These are phyloP conservation scores for Pinus taeda DNA, from an alignment of 75 land plant species.

Conservation along the genomic window DNA sequence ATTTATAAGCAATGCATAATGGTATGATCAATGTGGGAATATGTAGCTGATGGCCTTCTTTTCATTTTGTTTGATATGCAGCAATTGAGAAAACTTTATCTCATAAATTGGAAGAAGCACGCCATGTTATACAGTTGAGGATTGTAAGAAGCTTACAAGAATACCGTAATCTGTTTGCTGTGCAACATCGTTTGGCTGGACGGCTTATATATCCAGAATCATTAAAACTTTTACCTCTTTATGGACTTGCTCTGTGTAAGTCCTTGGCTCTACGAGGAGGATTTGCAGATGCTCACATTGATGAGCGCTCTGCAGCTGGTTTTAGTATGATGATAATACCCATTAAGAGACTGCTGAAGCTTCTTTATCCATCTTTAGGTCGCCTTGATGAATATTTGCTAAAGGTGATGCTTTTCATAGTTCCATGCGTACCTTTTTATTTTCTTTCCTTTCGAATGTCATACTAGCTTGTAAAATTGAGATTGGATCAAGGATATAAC, in stretches of 20 bases:
- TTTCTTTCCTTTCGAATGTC: neutral
- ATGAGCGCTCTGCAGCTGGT: constrained; percentile 88
- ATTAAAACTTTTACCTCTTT: constrained; percentile 74
- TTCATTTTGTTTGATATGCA: constrained; percentile 33
- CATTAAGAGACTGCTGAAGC: constrained; percentile 56
- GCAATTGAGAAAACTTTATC: constrained; percentile 86
- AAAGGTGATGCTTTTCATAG: constrained; percentile 37
- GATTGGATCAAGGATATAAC: neutral
- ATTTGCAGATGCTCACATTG: constrained; percentile 69
- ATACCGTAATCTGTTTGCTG: constrained; percentile 81
- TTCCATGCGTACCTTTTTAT: neutral
- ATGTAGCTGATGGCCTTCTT: neutral
- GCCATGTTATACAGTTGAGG: constrained; percentile 57
- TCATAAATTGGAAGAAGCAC: constrained; percentile 88
- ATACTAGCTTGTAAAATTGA: neutral
- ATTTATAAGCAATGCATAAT: neutral
- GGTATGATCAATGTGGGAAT: neutral
- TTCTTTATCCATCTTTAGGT: constrained; percentile 78
- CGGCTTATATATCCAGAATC: constrained; percentile 92
- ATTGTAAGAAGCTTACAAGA: constrained; percentile 78
- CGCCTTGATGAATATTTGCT: constrained; percentile 76
- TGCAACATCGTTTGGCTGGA: constrained; percentile 79
- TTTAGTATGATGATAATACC: constrained; percentile 87
- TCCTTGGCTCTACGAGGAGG: constrained; percentile 85
- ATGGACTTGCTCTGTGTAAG: constrained; percentile 70